These are phyloP conservation scores for Corymbia calophylla DNA, from an alignment of 441 rosid genomes.

Conservation along the genomic window DNA sequence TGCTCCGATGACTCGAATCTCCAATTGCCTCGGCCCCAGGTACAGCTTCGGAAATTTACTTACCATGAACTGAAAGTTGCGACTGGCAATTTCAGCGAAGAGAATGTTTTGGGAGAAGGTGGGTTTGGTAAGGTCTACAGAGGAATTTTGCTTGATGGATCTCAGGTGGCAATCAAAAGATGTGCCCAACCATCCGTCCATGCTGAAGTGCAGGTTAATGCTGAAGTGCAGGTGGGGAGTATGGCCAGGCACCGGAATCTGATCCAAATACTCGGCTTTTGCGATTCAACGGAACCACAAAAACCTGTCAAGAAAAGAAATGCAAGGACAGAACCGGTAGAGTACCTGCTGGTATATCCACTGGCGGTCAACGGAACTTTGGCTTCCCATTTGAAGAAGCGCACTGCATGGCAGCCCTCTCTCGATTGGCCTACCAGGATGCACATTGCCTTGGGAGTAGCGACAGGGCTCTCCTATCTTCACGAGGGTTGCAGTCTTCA, in stretches of 20 bases:
- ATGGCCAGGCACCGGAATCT: neutral
- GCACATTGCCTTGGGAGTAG: neutral
- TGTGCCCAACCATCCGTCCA: accelerated
- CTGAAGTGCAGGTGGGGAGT: neutral
- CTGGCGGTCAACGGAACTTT: neutral
- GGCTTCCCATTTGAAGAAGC: neutral
- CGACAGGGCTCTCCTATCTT: neutral
- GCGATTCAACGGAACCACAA: neutral
- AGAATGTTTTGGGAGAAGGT: neutral
- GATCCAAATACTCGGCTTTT: neutral
- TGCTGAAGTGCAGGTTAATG: neutral
- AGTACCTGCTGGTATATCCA: neutral
- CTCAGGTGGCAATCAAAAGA: neutral
- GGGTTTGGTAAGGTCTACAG: neutral
- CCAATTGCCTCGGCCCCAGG: neutral
- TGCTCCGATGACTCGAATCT: neutral
- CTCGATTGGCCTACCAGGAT: neutral
- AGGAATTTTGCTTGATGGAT: neutral
- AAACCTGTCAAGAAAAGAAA: neutral
- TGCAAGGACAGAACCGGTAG: neutral
- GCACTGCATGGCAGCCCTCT: neutral
- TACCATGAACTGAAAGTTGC: neutral
- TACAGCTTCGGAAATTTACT: neutral
- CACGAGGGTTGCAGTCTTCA: neutral
- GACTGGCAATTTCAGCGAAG: neutral